Percentiles rank a stretch among this genome's conserved stretches.
Conservation (phyloP, 768 basidiomycete species). For the Boletus insuetus region DNA sequence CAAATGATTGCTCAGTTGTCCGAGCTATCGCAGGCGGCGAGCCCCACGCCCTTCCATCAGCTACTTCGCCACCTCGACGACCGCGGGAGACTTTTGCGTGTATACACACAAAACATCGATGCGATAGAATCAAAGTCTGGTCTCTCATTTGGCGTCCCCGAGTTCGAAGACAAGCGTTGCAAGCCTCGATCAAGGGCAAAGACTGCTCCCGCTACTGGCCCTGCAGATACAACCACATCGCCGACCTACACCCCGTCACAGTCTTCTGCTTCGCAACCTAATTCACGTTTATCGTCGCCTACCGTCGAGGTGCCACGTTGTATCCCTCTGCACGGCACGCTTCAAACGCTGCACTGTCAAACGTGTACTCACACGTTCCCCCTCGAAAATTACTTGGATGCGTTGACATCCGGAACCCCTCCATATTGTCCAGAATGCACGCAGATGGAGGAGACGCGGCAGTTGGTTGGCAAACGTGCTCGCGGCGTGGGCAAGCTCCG, state of each 20-base stretch:
- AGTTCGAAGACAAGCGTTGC: constrained; percentile 54
- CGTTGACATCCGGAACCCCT: constrained; percentile 59
- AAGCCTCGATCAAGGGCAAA: constrained; percentile 51
- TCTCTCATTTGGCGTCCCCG: constrained; percentile 81
- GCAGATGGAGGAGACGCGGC: constrained; percentile 63
- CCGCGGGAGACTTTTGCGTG: constrained; percentile 72
- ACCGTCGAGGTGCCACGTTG: constrained; percentile 67
- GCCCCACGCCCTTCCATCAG: constrained; percentile 79
- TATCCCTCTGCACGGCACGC: constrained; percentile 87
- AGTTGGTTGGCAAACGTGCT: constrained; percentile 73
- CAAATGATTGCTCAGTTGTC: constrained; percentile 88
- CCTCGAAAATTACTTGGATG: constrained; percentile 56
- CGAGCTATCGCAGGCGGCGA: constrained; percentile 63
- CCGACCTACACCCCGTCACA: constrained; percentile 16
- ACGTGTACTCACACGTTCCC: constrained; percentile 74
- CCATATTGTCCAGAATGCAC: constrained; percentile 81
- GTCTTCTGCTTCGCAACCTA: constrained; percentile 18
- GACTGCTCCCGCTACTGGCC: constrained; percentile 17
- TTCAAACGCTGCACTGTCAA: constrained; percentile 77
- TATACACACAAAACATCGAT: constrained; percentile 95
- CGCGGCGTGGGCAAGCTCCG: constrained; percentile 78
- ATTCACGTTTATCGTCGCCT: constrained; percentile 47
- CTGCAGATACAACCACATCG: constrained; percentile 13
- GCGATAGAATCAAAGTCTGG: constrained; percentile 86
- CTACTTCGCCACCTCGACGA: constrained; percentile 74